Base-by-base conservation (phyloP, 129 eudicot species). In the Flaveria ramosissima region DNA sequence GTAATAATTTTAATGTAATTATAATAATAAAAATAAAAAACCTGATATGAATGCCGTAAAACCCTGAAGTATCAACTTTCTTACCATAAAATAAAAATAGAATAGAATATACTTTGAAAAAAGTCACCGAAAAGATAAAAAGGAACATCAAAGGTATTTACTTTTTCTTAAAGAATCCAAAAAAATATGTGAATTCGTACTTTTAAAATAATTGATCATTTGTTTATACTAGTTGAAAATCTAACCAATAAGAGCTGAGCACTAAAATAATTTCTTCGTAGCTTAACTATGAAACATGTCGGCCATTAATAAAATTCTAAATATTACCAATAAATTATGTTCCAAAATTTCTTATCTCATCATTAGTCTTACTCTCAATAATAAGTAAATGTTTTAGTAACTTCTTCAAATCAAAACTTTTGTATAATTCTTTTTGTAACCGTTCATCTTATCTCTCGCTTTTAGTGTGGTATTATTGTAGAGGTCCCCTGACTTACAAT, bases 261-360 rank as follows among this genome's bases (percentile, higher is more conserved):
- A 79, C 51, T 72, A 60, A 72, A 48, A 15, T 30, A 20, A 39
- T 23, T 20, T 62, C 27, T 10, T 20, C 46, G 73, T 69, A 59
- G 71, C 82, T 78, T 71, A 30, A 71, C 21, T 6, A 47, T 71
- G 77, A 78, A 78, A 71, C 77, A 71, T 78, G 77, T 78, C 72
- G 83, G 83, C 83, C 83, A 78, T 78, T 6, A 70, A 30, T 23
- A 30, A 30, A 45, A 9, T 45, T 45, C 0, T 2, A 10, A 7
- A 45, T 45, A 45, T 55, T 69, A 55, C 20, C 53, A 11, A 48
- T 55, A 21, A 17, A 52, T 46, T 61, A 26, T 59, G 36, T 59
- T 59, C 16, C 20, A 39, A 13, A 32, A 10, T 57, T 55, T 68
- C 56, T 73, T 39, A 21, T 21, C 20, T 39, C 69, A 60, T 60